phyloP scores from a whole-genome alignment of 2,329 filamentous ascomycete species.

The Emergomyces orientalis region DNA sequence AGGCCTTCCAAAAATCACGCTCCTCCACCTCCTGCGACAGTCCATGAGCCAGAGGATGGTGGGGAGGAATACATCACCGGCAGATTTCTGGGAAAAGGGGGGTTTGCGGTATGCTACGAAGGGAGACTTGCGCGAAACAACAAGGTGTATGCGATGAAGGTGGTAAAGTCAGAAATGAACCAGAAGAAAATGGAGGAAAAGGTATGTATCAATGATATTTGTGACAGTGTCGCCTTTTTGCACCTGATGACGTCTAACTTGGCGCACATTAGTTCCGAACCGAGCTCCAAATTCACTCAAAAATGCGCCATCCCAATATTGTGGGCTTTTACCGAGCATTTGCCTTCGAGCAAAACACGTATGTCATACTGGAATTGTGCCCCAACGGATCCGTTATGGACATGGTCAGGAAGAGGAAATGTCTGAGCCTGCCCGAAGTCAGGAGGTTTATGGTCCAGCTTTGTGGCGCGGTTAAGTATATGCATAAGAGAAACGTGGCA shows the following conservation, averaged over 20 bases:
- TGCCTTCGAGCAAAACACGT: slow-evolving; percentile 78
- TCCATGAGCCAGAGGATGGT: slow-evolving; percentile 37
- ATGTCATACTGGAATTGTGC: slow-evolving; percentile 88
- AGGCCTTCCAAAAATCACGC: slow-evolving; percentile 37
- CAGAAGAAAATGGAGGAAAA: slow-evolving; percentile 46
- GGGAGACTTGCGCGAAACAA: slow-evolving; percentile 36
- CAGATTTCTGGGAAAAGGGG: slow-evolving; percentile 41
- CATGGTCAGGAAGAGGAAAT: slow-evolving; percentile 88
- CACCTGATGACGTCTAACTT: slow-evolving; percentile 8
- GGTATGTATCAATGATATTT: slow-evolving; percentile 22
- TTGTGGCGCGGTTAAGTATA: slow-evolving; percentile 93
- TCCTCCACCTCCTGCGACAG: slow-evolving; percentile 36
- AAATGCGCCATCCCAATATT: slow-evolving; percentile 91
- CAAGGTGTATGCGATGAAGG: slow-evolving; percentile 42
- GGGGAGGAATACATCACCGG: slow-evolving; percentile 40
- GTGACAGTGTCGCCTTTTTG: background rate
- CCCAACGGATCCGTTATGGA: slow-evolving; percentile 95
- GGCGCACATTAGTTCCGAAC: slow-evolving; percentile 51
- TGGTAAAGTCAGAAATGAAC: slow-evolving; percentile 42
- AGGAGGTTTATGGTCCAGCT: slow-evolving; percentile 91
- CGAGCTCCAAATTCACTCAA: slow-evolving; percentile 95
- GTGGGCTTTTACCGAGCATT: slow-evolving; percentile 94
- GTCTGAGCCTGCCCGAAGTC: slow-evolving; percentile 86
- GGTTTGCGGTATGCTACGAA: slow-evolving; percentile 44
- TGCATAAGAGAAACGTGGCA: slow-evolving; percentile 91